Conservation (phyloP, 805 yeast species). For the Kazachstania viticola region DNA sequence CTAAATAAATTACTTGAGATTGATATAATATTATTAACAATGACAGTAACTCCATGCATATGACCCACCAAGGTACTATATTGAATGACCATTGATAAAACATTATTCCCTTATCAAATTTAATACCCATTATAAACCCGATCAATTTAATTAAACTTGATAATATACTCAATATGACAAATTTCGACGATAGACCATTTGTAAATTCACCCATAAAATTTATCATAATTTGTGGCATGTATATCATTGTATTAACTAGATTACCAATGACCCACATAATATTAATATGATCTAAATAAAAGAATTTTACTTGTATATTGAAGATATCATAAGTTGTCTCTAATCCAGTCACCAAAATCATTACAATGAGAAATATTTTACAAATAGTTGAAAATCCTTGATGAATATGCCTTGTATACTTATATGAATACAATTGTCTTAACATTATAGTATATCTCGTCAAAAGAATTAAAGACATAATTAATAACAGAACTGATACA, state of each 20-base stretch:
- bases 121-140: constrained; percentile 1
- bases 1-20: constrained; percentile 16
- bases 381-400: constrained; percentile 28
- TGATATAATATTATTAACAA: constrained; percentile 15
- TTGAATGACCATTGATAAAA: constrained; percentile 19
- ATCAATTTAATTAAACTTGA: constrained; percentile 3
- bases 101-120: background rate
- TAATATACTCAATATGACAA: constrained; percentile 5
- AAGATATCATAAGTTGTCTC: no score
- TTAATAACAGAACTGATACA: no score
- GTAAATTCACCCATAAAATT: constrained; percentile 30
- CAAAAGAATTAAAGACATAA: constrained; percentile 10
- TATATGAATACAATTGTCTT: constrained; percentile 21
- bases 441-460: constrained; percentile 11
- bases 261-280: constrained; percentile 30
- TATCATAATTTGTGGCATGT: constrained; percentile 32
- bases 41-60: constrained; percentile 8
- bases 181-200: constrained; percentile 21
- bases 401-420: constrained; percentile 25
- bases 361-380: background rate
- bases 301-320: background rate
- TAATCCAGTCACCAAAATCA: no score
- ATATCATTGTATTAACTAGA: constrained; percentile 15
- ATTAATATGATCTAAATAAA: constrained; percentile 31
- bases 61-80: constrained; percentile 11